Evolutionary conservation across 306 rosid genomes (phyloP), one percentile per base, ranked within the genome.

Genomic region (Fagus sylvatica): DNA sequence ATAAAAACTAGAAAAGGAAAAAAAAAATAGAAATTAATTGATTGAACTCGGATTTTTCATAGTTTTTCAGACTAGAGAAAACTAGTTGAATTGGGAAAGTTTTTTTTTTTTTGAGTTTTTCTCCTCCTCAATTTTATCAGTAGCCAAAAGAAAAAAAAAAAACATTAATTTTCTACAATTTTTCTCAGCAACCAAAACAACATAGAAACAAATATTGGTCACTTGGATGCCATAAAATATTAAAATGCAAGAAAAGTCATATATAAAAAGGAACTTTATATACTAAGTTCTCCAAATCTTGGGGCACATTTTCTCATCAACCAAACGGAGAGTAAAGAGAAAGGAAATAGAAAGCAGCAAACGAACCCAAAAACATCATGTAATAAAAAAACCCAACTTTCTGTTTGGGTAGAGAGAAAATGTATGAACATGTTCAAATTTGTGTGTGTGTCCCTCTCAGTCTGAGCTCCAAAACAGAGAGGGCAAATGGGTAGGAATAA

Each of bases 241-340:
- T 13, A 30, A 60, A 60, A 30, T 32, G 66, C 13, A 13, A 64
- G 41, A 36, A 36, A 16, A 64, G 11, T 65, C 17, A 19, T 6
- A 32, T 17, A 5, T 0, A 36, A 7, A 56, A 59, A 16, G 41
- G 17, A 6, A 17, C 11, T 30, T 32, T 2, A 37, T 2, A 1
- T 0, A 22, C 19, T 46, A 66, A 41, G 10, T 36, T 13, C 13
- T 51, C 40, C 82, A 53, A 36, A 79, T 67, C 40, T 75, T 40
- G 46, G 41, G 19, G 12, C 16, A 48, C 64, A 70, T 64, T 61
- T 81, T 56, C 68, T 59, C 40, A 30, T 49, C 28, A 22, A 30
- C 48, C 11, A 75, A 75, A 75, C 48, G 54, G 68, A 70, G 73
- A 30, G 62, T 80, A 55, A 60, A 41, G 66, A 19, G 65, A 62